A percentile compares a stretch with the other conserved stretches of the same genome.
These are phyloP conservation scores for Leccinum griseonigrum DNA, from an alignment of 1,284 basidiomycete genomes.

Conservation along the genomic window DNA sequence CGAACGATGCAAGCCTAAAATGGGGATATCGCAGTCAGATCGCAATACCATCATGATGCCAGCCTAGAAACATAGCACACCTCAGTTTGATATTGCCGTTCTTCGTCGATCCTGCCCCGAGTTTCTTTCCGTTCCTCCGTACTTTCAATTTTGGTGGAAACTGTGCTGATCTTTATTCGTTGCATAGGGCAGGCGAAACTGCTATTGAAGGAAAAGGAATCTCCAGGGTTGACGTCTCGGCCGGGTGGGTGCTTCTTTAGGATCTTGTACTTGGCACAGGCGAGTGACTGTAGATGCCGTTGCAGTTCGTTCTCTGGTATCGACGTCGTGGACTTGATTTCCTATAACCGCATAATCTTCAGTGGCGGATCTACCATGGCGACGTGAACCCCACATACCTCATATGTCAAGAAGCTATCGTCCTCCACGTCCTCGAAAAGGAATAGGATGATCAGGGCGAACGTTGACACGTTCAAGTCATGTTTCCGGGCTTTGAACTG, in stretches of 20 bases:
- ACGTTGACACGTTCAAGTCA: constrained; percentile 93
- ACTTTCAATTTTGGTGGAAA: constrained; percentile 85
- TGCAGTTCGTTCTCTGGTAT: constrained; percentile 82
- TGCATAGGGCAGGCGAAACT: constrained; percentile 81
- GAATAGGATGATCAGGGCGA: constrained; percentile 85
- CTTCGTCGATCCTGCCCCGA: constrained; percentile 88
- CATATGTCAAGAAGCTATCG: constrained; percentile 71
- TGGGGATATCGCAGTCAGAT: constrained; percentile 3
- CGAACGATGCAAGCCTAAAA: constrained; percentile 91
- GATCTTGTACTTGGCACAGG: constrained; percentile 96
- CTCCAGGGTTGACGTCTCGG: constrained; percentile 73
- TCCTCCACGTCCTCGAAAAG: constrained; percentile 79
- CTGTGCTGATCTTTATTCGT: constrained; percentile 92
- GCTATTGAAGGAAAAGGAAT: constrained; percentile 89
- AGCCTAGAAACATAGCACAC: constrained; percentile 39
- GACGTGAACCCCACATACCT: constrained; percentile 43
- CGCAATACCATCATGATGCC: neutral
- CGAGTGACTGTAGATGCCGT: constrained; percentile 92
- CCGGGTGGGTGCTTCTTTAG: constrained; percentile 90
- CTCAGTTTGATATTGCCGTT: constrained; percentile 88
- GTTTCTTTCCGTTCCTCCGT: constrained; percentile 91
- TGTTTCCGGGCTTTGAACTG: constrained; percentile 80
- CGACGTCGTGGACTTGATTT: constrained; percentile 67
- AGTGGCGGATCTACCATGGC: neutral
- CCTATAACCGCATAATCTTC: constrained; percentile 38